Base-by-base conservation (phyloP, 192 early-diverging fungal species). In the Thamnidium elegans region DNA sequence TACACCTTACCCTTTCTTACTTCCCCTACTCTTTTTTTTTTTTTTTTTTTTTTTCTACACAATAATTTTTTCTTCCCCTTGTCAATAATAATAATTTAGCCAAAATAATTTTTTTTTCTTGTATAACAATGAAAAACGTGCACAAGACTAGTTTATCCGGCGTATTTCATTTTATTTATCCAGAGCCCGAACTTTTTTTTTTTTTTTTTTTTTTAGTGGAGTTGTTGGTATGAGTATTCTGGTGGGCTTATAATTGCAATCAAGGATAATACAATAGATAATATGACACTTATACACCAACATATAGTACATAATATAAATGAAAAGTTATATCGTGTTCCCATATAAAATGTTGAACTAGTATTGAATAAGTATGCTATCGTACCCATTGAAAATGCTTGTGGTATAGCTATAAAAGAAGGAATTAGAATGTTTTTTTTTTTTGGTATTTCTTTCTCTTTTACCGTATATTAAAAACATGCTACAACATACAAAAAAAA, bases 351-450 rank as follows among this genome's bases (percentile, higher is more conserved):
- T 6, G 43, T 50, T 2, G 50, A 32, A 9, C 66, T 68, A 9
- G 61, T 56, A 43, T 73, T 73, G 62, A 61, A 73, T 48, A 73
- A 19, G 55, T 73, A 73, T 3, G 71, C 66, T 26, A 73, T 58
- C 0, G 59, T 45, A 20, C 71, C 66, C 71, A 73, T 73, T 30
- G 71, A 50, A 51, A 68, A 36, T 52, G 58, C 66, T 48, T 73
- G 71, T 43, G 66, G 66, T 52, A 68, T 59, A 15, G 71, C 71
- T 69, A 8, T 19, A 54, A 44, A 45, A 17, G n/a, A 50, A 60
- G 31, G 4, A 50, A 39, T 65, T n/a, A n/a, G 43, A 36, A 19
- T 8, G 4, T 15, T 31, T 20, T 10, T 17, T 55, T 39, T 39
- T 9, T 9, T 9, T 10, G n/a, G n/a, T n/a, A n/a, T 39, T 39